A percentile compares a stretch with the other conserved stretches of the same genome.
Conservation (phyloP, 176 grass and related monocot species). For the Phragmites australis region DNA sequence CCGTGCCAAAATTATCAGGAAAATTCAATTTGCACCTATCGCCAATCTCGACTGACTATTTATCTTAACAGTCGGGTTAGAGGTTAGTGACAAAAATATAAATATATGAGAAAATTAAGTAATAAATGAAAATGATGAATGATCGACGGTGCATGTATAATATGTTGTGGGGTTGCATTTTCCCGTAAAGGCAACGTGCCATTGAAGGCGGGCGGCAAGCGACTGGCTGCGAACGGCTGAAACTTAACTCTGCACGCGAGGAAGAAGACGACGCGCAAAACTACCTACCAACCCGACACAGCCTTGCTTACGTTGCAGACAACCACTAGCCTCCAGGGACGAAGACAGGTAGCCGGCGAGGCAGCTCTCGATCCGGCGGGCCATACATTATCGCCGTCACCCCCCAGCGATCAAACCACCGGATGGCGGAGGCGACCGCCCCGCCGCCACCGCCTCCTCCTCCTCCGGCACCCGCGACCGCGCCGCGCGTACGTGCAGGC, state of each 20-base stretch:
- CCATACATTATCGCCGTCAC: neutral
- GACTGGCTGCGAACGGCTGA: neutral
- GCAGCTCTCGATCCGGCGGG: conserved; percentile 19
- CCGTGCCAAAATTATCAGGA: no score
- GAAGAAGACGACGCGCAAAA: neutral
- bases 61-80: no score
- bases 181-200: conserved; percentile 21
- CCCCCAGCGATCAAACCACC: conserved; percentile 16
- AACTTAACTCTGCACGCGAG: neutral
- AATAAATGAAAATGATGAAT: no score
- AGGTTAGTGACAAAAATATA: no score
- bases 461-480: neutral
- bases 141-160: no score
- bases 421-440: conserved; percentile 43
- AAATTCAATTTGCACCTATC: no score
- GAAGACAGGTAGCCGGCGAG: neutral
- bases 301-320: conserved; percentile 51
- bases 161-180: no score
- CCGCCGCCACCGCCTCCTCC: neutral
- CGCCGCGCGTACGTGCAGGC: neutral
- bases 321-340: conserved; percentile 26
- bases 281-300: conserved; percentile 16
- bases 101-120: no score
- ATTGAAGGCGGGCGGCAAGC: conserved; percentile 22
- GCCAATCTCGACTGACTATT: no score